Evolutionary conservation across 352 stramenopile species (phyloP).

Genomic region (Globisporangium okanoganense): DNA sequence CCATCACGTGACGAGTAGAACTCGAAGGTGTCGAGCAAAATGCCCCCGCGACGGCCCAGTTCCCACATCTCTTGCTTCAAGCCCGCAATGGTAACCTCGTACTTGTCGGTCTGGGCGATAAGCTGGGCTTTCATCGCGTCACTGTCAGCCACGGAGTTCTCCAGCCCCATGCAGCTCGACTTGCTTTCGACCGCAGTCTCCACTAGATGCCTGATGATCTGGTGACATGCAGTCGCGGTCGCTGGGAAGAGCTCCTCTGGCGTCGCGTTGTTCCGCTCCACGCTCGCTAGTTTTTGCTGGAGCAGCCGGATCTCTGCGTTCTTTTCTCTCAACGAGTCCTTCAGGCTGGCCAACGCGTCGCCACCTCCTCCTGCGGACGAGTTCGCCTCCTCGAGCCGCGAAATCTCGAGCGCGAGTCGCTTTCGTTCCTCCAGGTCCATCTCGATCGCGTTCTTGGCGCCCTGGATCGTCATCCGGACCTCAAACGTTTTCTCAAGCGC

Average conservation of each 20-base stretch:
- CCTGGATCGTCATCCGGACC: slow-evolving; percentile 43
- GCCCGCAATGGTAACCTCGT: slow-evolving; percentile 18
- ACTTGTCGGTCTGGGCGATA: slow-evolving; percentile 18
- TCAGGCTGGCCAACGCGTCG: slow-evolving; percentile 29
- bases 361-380: slow-evolving; percentile 12
- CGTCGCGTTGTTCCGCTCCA: slow-evolving; percentile 45
- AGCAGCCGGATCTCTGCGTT: slow-evolving; percentile 54
- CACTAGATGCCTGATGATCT: slow-evolving; percentile 49
- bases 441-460: slow-evolving; percentile 46
- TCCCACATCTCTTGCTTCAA: slow-evolving; percentile 27
- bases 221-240: slow-evolving; percentile 37
- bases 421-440: slow-evolving; percentile 53
- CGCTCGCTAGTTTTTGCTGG: slow-evolving; percentile 51
- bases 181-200: slow-evolving; percentile 38
- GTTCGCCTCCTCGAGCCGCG: slow-evolving; percentile 19
- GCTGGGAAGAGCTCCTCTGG: slow-evolving; percentile 40
- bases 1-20: slow-evolving; percentile 7
- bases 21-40: neutral
- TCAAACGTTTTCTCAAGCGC: slow-evolving; percentile 35
- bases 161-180: slow-evolving; percentile 28
- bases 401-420: slow-evolving; percentile 39
- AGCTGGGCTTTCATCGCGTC: slow-evolving; percentile 28
- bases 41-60: slow-evolving; percentile 12
- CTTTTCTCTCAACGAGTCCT: slow-evolving; percentile 37
- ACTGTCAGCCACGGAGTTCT: slow-evolving; percentile 31